Conservation (phyloP, 2,329 filamentous ascomycete genomes). For the Exophiala aquamarina region DNA sequence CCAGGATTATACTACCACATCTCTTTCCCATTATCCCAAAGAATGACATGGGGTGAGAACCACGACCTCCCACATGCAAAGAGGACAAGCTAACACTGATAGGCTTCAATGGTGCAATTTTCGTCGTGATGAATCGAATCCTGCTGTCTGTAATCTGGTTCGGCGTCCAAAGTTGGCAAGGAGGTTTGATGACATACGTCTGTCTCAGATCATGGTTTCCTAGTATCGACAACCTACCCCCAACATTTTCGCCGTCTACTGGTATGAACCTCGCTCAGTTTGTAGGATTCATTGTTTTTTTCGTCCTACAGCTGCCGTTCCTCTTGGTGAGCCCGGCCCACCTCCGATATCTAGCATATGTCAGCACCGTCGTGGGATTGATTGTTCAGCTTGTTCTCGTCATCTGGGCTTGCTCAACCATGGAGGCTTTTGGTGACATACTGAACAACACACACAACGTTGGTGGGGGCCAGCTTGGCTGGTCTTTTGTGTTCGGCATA, state of each 20-base stretch:
- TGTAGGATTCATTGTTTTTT: constrained; percentile 8
- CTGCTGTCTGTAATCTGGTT: constrained; percentile 60
- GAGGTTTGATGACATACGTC: constrained; percentile 52
- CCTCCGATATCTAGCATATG: background rate
- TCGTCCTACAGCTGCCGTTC: constrained; percentile 4
- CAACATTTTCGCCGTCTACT: constrained; percentile 5
- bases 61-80: background rate
- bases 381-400: constrained; percentile 6
- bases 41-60: constrained; percentile 6
- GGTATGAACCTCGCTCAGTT: constrained; percentile 8
- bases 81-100: background rate
- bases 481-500: constrained; percentile 4
- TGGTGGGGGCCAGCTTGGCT: constrained; percentile 1
- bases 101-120: constrained; percentile 1
- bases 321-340: background rate
- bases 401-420: constrained; percentile 5
- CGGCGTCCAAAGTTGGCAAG: constrained; percentile 54
- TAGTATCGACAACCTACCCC: constrained; percentile 2
- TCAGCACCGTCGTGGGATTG: constrained; percentile 3
- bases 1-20: constrained; percentile 6
- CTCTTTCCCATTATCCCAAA: constrained; percentile 2
- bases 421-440: constrained; percentile 1
- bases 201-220: constrained; percentile 3
- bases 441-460: background rate
- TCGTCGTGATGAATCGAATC: constrained; percentile 7